phyloP scores from a whole-genome alignment of 176 grass and related monocot genomes.

The Triticum turgidum region DNA sequence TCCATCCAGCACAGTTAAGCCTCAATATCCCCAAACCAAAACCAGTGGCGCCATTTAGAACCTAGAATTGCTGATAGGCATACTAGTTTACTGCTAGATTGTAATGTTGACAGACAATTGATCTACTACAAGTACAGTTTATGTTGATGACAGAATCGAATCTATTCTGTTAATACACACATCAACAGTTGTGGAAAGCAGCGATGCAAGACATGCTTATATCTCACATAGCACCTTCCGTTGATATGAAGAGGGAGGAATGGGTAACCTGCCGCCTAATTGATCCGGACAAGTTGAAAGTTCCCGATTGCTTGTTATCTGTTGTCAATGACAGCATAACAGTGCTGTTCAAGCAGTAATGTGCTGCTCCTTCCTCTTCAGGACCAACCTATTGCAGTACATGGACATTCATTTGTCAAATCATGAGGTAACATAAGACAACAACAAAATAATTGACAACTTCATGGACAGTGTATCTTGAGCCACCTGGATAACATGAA shows the following conservation, averaged over 20 bases:
- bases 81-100: background rate
- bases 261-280: constrained; percentile 89
- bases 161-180: background rate
- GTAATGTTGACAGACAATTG: background rate
- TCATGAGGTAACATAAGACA: constrained; percentile 16
- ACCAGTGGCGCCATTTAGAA: background rate
- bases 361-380: constrained; percentile 66
- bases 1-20: background rate
- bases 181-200: background rate
- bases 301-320: constrained; percentile 82
- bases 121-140: background rate
- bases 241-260: constrained; percentile 15
- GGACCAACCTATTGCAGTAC: constrained; percentile 53
- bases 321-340: constrained; percentile 88
- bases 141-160: background rate
- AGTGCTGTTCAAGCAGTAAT: constrained; percentile 96
- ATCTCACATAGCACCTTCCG: background rate
- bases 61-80: background rate
- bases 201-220: background rate
- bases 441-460: constrained; percentile 12
- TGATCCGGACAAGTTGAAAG: constrained; percentile 88
- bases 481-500: constrained; percentile 96
- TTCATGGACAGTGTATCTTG: background rate
- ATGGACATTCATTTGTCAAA: background rate
- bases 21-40: background rate